A percentile compares a stretch with the other conserved stretches of the same genome.
Conservation (phyloP, 169 alveolate species). For the Theileria annulata region DNA sequence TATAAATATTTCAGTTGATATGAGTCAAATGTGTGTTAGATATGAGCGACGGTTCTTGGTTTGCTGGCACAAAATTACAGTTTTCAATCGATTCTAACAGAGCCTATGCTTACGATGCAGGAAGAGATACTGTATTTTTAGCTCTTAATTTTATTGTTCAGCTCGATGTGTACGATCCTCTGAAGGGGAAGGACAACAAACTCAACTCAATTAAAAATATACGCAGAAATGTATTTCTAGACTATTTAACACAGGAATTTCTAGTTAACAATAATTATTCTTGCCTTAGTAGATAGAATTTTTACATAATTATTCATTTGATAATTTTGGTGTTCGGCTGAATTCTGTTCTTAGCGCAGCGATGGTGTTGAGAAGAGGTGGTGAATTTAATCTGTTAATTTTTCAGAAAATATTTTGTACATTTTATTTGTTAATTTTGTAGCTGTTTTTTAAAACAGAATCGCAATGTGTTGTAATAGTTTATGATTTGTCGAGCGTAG, state of each 20-base stretch:
- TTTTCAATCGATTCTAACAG: constrained; percentile 59
- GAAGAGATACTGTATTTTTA: constrained; percentile 52
- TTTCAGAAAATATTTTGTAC: no score
- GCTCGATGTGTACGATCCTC: constrained; percentile 63
- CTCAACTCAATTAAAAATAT: constrained; percentile 24
- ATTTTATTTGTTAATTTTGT: no score
- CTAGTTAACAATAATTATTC: not conserved
- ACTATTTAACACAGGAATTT: not conserved
- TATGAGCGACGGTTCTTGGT: constrained; percentile 69
- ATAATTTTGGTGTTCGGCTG: not conserved
- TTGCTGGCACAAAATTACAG: constrained; percentile 56
- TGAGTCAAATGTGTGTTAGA: constrained; percentile 11
- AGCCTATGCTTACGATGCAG: constrained; percentile 69
- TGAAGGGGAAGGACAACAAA: constrained; percentile 55
- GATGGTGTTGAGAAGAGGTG: constrained; percentile 31
- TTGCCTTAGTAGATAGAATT: not conserved
- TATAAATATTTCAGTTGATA: not conserved
- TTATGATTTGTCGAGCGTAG: not conserved
- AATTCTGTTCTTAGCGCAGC: not conserved
- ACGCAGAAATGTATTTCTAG: constrained; percentile 28
- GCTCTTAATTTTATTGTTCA: not conserved
- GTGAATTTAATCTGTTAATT: not conserved
- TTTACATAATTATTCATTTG: no score
- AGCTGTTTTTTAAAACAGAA: not conserved
- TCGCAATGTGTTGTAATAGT: not conserved